Percentiles rank a stretch among this genome's conserved stretches.
Conservation (phyloP, 1,284 basidiomycete species). For the Leccinum subfulvum region DNA sequence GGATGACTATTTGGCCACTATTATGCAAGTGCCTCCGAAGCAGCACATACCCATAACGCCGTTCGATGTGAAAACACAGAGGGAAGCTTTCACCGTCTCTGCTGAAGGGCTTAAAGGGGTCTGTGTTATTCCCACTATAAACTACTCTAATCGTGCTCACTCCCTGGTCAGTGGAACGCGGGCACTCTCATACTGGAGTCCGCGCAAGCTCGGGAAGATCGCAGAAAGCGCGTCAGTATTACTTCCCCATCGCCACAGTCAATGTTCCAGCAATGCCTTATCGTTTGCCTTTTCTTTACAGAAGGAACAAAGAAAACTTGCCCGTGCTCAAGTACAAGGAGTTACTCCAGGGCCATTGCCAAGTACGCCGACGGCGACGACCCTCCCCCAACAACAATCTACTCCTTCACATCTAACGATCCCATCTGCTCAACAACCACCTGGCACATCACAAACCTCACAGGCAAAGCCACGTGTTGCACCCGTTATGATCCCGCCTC, state of each 20-base stretch:
- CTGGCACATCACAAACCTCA: conserved; percentile 29
- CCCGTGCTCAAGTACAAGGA: conserved; percentile 56
- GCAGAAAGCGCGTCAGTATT: conserved; percentile 68
- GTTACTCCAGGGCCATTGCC: conserved; percentile 27
- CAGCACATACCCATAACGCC: conserved; percentile 60
- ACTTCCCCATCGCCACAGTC: conserved; percentile 6
- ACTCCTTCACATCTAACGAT: conserved; percentile 30
- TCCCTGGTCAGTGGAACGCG: conserved; percentile 62
- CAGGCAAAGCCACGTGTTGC: conserved; percentile 41
- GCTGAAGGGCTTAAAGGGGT: conserved; percentile 75
- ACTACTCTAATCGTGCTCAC: conserved; percentile 19
- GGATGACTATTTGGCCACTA: conserved; percentile 66
- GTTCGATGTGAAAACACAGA: conserved; percentile 68
- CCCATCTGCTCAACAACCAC: conserved; percentile 27
- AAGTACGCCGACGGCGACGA: conserved; percentile 20
- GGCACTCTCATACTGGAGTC: conserved; percentile 63
- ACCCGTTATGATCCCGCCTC: conserved; percentile 35
- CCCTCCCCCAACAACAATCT: conserved; percentile 30
- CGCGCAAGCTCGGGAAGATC: conserved; percentile 73
- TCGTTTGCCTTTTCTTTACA: conserved; percentile 29
- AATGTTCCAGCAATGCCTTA: conserved; percentile 17
- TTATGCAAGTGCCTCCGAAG: conserved; percentile 70
- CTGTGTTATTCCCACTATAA: conserved; percentile 36
- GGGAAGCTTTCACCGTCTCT: conserved; percentile 70
- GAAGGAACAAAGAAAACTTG: conserved; percentile 73